Base-by-base conservation (phyloP, 2,329 filamentous ascomycete species). In the Verticillium longisporum region DNA sequence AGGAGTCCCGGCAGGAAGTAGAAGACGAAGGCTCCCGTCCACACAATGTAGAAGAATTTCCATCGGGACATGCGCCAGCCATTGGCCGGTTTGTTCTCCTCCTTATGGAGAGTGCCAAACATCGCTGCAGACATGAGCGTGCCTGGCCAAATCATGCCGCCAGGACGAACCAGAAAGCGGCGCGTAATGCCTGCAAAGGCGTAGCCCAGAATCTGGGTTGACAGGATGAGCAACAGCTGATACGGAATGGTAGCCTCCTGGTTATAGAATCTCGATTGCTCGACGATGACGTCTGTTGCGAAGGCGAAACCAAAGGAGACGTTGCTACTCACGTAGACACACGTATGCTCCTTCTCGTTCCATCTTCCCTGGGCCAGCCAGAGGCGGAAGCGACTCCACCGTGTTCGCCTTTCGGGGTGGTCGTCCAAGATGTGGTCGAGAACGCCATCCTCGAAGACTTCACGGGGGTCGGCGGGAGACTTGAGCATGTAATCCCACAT, bases 261-360 rank as follows among this genome's bases (percentile, higher is more conserved):
- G 60, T 91, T 87, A 75, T 96, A 96, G 73, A 96, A 96, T 63
- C 91, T 87, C 32, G 90, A 91, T 77, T 96, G 92, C 73, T 96
- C 91, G 59, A 96, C 90, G 67, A 96, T 95, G 62, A 95, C 89
- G 76, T 95, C 91, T 33, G 91, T 95, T 7, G 91, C 91, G 74
- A 95, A 95, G 32, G 91, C 91, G 74, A 95, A 95, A 1, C 91
- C 91, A 71, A 95, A 95, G 21, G 91, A 92, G 53, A 95, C 90
- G 70, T 95, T 95, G 75, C 90, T 94, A 78, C 89, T 92, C 67
- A 95, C 91, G 68, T 95, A 95, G 58, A 95, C 90, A 70, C 91
- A 95, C 53, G 88, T 90, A 73, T 95, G 91, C 72, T 95, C 91
- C 72, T 95, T 95, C 71, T 92, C 88, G 70, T 95, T 95, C 91